These are phyloP conservation scores for Sphagnurus paluster DNA, from an alignment of 1,284 basidiomycete genomes.

Conservation along the genomic window DNA sequence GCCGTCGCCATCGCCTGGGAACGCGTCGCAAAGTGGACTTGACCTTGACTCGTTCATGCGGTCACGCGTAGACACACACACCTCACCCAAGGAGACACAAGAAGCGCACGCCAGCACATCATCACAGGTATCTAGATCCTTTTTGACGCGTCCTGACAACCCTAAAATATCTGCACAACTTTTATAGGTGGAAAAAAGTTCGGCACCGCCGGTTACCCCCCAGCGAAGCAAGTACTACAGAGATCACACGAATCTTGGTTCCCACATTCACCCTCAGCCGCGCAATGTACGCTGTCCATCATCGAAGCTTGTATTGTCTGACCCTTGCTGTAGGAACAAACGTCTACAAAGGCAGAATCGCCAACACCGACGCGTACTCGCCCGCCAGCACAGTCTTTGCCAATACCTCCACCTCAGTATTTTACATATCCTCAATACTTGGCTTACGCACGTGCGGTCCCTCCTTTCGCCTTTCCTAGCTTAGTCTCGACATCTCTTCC, in stretches of 20 bases:
- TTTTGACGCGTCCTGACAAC: constrained; percentile 29
- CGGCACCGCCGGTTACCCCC: constrained; percentile 47
- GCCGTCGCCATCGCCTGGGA: constrained; percentile 51
- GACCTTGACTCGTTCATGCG: constrained; percentile 50
- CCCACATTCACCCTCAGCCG: constrained; percentile 27
- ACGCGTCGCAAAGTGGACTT: constrained; percentile 39
- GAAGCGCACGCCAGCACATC: constrained; percentile 11
- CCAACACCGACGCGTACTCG: constrained; percentile 34
- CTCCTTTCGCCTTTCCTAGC: constrained; percentile 29
- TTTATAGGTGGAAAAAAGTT: constrained; percentile 24
- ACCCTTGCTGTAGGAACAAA: constrained; percentile 25
- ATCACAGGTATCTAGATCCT: constrained; percentile 28
- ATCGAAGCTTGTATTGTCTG: constrained; percentile 13
- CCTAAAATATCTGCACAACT: constrained; percentile 10
- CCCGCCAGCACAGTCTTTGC: constrained; percentile 20
- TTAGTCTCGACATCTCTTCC: constrained; percentile 31
- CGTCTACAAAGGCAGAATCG: constrained; percentile 37
- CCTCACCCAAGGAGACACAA: constrained; percentile 16
- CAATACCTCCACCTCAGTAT: constrained; percentile 27
- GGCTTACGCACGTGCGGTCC: constrained; percentile 34
- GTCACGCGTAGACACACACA: constrained; percentile 51
- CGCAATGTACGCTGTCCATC: constrained; percentile 28
- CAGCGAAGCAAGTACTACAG: constrained; percentile 58
- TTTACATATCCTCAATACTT: constrained; percentile 36
- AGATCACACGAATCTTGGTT: constrained; percentile 49